A percentile compares a stretch with the other conserved stretches of the same genome.
Evolutionary conservation across 208 protist genomes (phyloP).

Genomic region (Leishmania braziliensis): DNA sequence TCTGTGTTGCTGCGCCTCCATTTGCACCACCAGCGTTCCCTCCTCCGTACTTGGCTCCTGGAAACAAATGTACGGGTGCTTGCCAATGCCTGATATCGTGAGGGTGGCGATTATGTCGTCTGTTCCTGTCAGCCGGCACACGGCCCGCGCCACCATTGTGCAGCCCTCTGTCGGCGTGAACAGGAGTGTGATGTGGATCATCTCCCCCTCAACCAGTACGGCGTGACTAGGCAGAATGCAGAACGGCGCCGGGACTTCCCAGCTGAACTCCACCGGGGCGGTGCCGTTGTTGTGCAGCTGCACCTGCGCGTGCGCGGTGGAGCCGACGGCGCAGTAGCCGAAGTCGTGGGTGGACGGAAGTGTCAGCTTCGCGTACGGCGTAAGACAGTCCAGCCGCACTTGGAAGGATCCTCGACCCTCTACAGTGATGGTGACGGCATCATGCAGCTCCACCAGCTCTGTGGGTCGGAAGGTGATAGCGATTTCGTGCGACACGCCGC

Average conservation of each 20-base stretch:
- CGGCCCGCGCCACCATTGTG: slow-evolving; percentile 71
- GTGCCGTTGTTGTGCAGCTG: slow-evolving; percentile 82
- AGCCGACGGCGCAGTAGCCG: slow-evolving; percentile 76
- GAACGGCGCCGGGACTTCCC: slow-evolving; percentile 81
- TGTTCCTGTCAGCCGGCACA: slow-evolving; percentile 69
- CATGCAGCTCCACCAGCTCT: slow-evolving; percentile 74
- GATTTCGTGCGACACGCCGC: slow-evolving; percentile 81
- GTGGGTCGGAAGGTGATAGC: slow-evolving; percentile 75
- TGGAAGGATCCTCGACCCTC: slow-evolving; percentile 77
- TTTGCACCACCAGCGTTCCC: slow-evolving; percentile 49
- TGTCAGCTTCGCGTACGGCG: slow-evolving; percentile 68
- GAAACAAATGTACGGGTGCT: slow-evolving; percentile 83
- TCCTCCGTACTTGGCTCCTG: slow-evolving; percentile 13
- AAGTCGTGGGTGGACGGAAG: slow-evolving; percentile 85
- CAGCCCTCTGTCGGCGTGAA: slow-evolving; percentile 84
- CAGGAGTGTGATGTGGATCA: slow-evolving; percentile 44
- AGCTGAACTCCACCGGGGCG: slow-evolving; percentile 75
- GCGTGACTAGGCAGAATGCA: slow-evolving; percentile 57
- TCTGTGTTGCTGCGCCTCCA: slow-evolving; percentile 30
- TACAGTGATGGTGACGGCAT: slow-evolving; percentile 80
- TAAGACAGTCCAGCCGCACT: slow-evolving; percentile 77
- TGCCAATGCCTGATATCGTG: slow-evolving; percentile 90
- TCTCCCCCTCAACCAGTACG: slow-evolving; percentile 47
- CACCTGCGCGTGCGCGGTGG: slow-evolving; percentile 56
- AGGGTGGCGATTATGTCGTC: slow-evolving; percentile 59